A percentile compares a stretch with the other conserved stretches of the same genome.
phyloP scores from a whole-genome alignment of 495 filamentous ascomycete genomes.

The Neurospora sp. region DNA sequence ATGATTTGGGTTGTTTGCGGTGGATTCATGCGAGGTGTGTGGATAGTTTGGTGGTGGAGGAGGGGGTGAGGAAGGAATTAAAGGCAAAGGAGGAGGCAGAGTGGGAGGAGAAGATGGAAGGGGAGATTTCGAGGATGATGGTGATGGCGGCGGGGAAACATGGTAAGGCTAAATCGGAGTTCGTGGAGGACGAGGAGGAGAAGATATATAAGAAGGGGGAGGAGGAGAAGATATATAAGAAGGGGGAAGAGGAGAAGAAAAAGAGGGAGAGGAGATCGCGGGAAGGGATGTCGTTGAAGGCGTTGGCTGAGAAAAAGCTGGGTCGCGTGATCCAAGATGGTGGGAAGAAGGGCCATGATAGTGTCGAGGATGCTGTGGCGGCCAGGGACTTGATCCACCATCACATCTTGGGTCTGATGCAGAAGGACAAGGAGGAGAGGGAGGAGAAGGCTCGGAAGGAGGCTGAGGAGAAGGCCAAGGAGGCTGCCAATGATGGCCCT shows the following conservation, averaged over 20 bases:
- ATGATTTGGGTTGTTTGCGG: constrained; percentile 24
- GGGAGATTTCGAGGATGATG: neutral
- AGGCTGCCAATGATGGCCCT: neutral
- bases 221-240: neutral
- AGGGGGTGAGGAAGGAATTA: neutral
- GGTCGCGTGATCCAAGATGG: constrained; percentile 21
- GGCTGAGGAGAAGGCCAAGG: neutral
- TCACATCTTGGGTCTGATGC: neutral
- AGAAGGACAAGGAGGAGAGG: neutral
- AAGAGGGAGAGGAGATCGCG: constrained; percentile 1
- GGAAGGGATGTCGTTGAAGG: constrained; percentile 20
- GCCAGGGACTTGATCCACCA: constrained; percentile 24
- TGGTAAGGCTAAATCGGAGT: no score
- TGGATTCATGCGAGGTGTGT: constrained; percentile 5
- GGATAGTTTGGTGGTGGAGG: constrained; percentile 3
- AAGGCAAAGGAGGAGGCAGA: neutral
- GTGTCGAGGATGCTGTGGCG: constrained; percentile 33
- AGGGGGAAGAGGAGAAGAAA: neutral
- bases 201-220: neutral
- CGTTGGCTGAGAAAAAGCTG: constrained; percentile 17
- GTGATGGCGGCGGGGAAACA: no score
- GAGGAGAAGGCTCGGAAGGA: neutral
- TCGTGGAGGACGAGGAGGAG: neutral
- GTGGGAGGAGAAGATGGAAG: neutral
- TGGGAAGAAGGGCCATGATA: constrained; percentile 20